Evolutionary conservation across 495 filamentous ascomycete genomes (phyloP), one percentile per base, ranked within the genome.

Genomic region (Penicillium canescens): DNA sequence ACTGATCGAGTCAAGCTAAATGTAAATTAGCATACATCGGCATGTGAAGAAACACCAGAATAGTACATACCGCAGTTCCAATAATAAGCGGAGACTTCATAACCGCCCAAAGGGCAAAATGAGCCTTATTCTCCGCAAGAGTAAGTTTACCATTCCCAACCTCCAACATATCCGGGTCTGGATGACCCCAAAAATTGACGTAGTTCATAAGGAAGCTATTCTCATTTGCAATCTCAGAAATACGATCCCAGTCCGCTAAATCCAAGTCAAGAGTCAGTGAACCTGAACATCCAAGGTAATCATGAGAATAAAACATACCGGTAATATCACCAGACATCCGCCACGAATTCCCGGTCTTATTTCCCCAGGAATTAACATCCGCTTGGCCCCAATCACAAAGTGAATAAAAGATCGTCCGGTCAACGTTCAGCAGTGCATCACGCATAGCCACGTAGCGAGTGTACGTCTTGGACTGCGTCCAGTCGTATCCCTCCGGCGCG

Each of bases 81-180:
- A 86, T 84, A 10, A 86, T 68, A 20, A 85, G 57, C 2, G 82
- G 83, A 3, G 67, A 71, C 59, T 84, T 85, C 78, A 85, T 78
- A 2, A 69, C 68, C 0, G 80, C 81, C 83, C 82, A 86, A 0
- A 86, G 59, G 12, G 73, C 74, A 61, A 80, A 81, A 48, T 79
- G 78, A 0, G 78, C 74, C 23, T 75, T 63, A 3, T 73, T 75
- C 58, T 81, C 77, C 3, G 63, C 73, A 2, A 74, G 51, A 4
- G 76, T 84, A 40, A 88, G 67, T 4, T 73, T 69, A 6, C 78
- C 82, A 56, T 87, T 88, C 8, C 86, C 85, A 28, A 89, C 75
- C 56, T 89, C 86, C 0, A 89, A 76, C 86, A 88, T 88, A 59
- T 90, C 86, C 4, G 79, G 67, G 55, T 89, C 86, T 6, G 82